Evolutionary conservation across 2,329 filamentous ascomycete species (phyloP).

Genomic region (Penicillium sp.): DNA sequence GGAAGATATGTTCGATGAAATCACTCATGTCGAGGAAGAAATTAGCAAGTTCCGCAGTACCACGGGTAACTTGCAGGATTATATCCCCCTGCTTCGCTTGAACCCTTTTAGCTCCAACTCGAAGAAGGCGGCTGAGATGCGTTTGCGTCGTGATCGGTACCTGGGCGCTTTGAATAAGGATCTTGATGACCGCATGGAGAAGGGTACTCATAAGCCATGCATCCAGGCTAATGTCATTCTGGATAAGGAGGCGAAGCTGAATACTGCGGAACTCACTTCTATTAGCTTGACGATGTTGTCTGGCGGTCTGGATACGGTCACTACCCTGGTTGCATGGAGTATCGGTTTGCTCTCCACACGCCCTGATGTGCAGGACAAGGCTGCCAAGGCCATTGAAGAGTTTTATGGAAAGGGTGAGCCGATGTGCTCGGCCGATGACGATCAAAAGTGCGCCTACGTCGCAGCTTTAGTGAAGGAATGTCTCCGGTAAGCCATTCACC

Average conservation of each 20-base stretch:
- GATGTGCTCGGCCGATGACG: constrained; percentile 64
- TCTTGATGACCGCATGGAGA: constrained; percentile 64
- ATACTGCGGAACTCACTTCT: constrained; percentile 65
- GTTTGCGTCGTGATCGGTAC: constrained; percentile 64
- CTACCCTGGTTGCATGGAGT: constrained; percentile 68
- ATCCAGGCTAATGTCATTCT: constrained; percentile 70
- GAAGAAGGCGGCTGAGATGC: constrained; percentile 63
- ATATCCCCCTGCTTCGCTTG: constrained; percentile 72
- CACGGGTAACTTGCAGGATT: constrained; percentile 80
- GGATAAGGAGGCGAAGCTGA: constrained; percentile 66
- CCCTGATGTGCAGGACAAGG: constrained; percentile 66
- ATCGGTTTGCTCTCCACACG: constrained; percentile 63
- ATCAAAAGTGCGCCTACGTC: constrained; percentile 67
- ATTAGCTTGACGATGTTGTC: constrained; percentile 72
- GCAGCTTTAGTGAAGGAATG: constrained; percentile 67
- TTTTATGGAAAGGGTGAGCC: constrained; percentile 58
- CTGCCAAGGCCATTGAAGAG: constrained; percentile 60
- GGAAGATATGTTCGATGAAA: constrained; percentile 70
- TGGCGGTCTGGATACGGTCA: constrained; percentile 69
- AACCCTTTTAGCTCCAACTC: constrained; percentile 67
- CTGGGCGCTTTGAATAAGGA: constrained; percentile 61
- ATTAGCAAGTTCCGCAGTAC: constrained; percentile 76
- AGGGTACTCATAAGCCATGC: constrained; percentile 65
- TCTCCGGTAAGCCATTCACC: constrained; percentile 48
- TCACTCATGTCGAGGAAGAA: constrained; percentile 73